Percentiles rank a stretch among this genome's conserved stretches.
phyloP scores from a whole-genome alignment of 1,284 basidiomycete species.

The Irpex rosettiformis region DNA sequence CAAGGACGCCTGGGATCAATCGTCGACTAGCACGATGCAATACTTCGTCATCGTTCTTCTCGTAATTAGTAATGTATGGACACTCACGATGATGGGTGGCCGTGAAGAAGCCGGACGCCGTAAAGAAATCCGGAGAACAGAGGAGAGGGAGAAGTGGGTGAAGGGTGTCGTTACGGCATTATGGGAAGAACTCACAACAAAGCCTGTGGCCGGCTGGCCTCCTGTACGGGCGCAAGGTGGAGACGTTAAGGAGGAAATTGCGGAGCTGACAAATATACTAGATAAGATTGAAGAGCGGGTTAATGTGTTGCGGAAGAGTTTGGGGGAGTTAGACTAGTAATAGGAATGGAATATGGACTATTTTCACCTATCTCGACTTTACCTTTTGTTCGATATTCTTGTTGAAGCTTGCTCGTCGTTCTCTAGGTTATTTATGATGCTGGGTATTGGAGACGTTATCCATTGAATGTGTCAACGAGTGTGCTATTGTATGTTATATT shows the following conservation, averaged over 20 bases:
- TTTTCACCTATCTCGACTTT: not conserved
- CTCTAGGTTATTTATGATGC: not conserved
- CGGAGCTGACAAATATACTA: slow-evolving; percentile 45
- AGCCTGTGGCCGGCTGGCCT: slow-evolving; percentile 10
- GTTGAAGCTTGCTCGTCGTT: not conserved
- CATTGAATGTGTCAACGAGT: not conserved
- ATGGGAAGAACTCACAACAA: slow-evolving; percentile 64
- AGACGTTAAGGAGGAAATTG: slow-evolving; percentile 47
- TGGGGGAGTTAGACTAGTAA: slow-evolving; percentile 20
- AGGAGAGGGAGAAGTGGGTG: slow-evolving; percentile 72
- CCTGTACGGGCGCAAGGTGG: slow-evolving; percentile 17
- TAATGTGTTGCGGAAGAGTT: slow-evolving; percentile 19
- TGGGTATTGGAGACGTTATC: not conserved
- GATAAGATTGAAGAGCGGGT: slow-evolving; percentile 36
- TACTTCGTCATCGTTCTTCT: slow-evolving; percentile 70
- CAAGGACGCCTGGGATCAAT: slow-evolving; percentile 70
- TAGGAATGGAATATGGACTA: not conserved
- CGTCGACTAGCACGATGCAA: slow-evolving; percentile 64
- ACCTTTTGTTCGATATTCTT: too few relatives aligned
- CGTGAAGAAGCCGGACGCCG: slow-evolving; percentile 51
- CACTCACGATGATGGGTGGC: slow-evolving; percentile 53
- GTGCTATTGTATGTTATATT: not conserved
- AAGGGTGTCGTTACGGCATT: slow-evolving; percentile 64
- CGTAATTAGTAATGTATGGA: slow-evolving; percentile 77
- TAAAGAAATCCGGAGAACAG: slow-evolving; percentile 53